A percentile compares a stretch with the other conserved stretches of the same genome.
Evolutionary conservation across 1,284 basidiomycete genomes (phyloP).

Genomic region (Laetiporus sulphureus): DNA sequence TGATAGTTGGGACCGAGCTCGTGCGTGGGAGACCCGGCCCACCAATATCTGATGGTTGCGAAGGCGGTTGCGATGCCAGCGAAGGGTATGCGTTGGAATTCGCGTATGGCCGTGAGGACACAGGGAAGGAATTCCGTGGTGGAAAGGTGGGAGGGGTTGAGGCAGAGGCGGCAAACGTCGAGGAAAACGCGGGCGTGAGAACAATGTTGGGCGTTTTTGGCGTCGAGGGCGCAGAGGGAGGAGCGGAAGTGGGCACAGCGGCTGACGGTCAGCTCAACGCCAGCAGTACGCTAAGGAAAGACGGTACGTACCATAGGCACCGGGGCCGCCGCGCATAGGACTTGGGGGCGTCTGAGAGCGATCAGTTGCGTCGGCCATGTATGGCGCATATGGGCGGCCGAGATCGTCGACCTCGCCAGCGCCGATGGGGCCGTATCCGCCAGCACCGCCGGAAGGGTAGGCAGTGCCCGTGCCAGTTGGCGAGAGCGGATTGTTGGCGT

Average conservation of each 20-base stretch:
- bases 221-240: no score
- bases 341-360: conserved; percentile 20
- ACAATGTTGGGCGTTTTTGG: no score
- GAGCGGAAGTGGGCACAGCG: no score
- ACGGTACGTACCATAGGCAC: conserved; percentile 11
- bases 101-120: no score
- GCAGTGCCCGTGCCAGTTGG: conserved; percentile 11
- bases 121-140: no score
- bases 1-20: conserved; percentile 29
- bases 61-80: neutral
- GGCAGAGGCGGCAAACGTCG: no score
- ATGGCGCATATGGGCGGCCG: conserved; percentile 44
- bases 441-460: conserved; percentile 7
- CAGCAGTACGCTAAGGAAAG: conserved; percentile 6
- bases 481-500: conserved; percentile 10
- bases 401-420: conserved; percentile 22
- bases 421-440: conserved; percentile 12
- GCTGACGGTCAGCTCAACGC: no score
- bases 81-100: conserved; percentile 1
- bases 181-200: no score
- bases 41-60: neutral
- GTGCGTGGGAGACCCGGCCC: conserved; percentile 30
- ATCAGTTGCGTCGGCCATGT: conserved; percentile 31
- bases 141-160: no score
- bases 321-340: no score